Percentiles rank a stretch among this genome's conserved stretches.
These are phyloP conservation scores for Solanum phureja DNA, from an alignment of 257 asterid species.

Conservation along the genomic window DNA sequence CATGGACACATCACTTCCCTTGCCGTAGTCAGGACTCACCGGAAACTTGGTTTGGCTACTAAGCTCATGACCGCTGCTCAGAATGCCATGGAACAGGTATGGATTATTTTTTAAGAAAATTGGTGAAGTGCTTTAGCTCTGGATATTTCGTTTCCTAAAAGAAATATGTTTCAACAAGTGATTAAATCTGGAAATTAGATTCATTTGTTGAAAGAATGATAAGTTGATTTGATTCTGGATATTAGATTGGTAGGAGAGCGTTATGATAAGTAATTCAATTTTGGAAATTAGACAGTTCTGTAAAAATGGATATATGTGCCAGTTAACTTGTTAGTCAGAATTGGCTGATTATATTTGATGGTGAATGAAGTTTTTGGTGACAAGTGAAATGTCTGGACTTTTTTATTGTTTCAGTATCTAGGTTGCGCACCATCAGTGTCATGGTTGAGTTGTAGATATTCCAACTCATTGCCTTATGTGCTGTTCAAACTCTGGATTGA, in stretches of 20 bases:
- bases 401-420: not conserved
- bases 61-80: constrained; percentile 99
- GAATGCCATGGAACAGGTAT: constrained; percentile 93
- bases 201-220: not conserved
- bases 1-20: constrained; percentile 99
- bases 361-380: not conserved
- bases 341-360: not conserved
- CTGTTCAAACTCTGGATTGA: not conserved
- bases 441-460: not conserved
- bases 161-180: not conserved
- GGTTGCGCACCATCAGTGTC: not conserved
- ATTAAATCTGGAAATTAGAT: not conserved
- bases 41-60: constrained; percentile 91
- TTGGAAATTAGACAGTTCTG: not conserved
- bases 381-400: not conserved
- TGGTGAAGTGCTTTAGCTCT: not conserved
- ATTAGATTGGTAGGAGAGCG: not conserved
- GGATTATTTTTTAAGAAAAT: not conserved
- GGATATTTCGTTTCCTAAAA: not conserved
- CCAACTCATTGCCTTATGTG: not conserved
- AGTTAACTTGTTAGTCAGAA: not conserved
- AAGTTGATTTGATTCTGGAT: not conserved
- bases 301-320: not conserved
- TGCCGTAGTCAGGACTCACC: constrained; percentile 95
- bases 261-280: not conserved